These are phyloP conservation scores for Hemileccinum rubropunctum DNA, from an alignment of 768 basidiomycete species.

Conservation along the genomic window DNA sequence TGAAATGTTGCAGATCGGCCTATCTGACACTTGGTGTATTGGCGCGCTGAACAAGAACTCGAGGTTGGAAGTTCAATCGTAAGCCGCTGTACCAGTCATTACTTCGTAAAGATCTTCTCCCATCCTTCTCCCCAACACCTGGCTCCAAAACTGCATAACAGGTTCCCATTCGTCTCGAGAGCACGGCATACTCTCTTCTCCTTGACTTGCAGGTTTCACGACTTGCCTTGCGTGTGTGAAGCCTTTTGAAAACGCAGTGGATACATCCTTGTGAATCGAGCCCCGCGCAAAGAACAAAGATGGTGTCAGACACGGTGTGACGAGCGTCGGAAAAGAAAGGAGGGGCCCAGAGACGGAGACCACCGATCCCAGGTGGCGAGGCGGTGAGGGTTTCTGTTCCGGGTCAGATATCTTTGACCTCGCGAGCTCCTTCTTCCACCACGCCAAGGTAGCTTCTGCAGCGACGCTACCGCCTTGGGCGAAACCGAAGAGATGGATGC, in stretches of 20 bases:
- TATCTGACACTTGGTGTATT: too few species aligned
- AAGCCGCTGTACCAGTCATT: slow-evolving; percentile 36
- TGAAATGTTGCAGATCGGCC: too few species aligned
- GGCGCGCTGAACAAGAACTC: too few species aligned
- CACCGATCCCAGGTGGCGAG: slow-evolving; percentile 57
- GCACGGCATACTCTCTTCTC: slow-evolving; percentile 65
- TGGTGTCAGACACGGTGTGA: slow-evolving; percentile 54
- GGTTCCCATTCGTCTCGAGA: slow-evolving; percentile 78
- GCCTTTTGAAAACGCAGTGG: slow-evolving; percentile 59
- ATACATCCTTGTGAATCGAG: slow-evolving; percentile 42
- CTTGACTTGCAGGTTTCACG: slow-evolving; percentile 33
- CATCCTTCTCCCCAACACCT: slow-evolving; percentile 53
- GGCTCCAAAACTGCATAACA: slow-evolving; percentile 87
- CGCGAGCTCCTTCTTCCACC: slow-evolving; percentile 45
- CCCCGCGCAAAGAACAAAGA: slow-evolving; percentile 57
- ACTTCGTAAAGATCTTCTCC: slow-evolving; percentile 69
- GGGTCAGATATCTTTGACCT: neutral
- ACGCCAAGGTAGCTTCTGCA: slow-evolving; percentile 58
- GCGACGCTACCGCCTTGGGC: slow-evolving; percentile 83
- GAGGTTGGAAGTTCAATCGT: neutral
- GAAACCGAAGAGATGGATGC: slow-evolving; percentile 88
- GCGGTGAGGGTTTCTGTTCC: slow-evolving; percentile 6
- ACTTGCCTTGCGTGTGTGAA: slow-evolving; percentile 52
- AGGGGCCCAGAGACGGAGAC: slow-evolving; percentile 71
- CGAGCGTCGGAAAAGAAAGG: slow-evolving; percentile 70